phyloP scores from a whole-genome alignment of 2,329 filamentous ascomycete genomes.

The Periconia macrospinosa region DNA sequence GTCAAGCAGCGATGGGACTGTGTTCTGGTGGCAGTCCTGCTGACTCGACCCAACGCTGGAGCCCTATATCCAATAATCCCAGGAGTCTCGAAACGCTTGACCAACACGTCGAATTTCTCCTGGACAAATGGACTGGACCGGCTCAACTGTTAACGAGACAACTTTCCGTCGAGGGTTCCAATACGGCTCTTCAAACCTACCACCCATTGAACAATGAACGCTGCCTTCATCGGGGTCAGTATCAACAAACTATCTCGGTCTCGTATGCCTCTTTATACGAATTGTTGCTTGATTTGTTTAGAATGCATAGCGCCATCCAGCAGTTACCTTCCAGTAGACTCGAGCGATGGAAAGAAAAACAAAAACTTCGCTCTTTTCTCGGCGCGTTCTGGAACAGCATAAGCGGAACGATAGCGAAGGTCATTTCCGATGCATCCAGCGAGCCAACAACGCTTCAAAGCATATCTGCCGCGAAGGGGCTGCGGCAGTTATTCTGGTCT shows the following conservation, averaged over 20 bases:
- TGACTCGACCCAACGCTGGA: conserved; percentile 2
- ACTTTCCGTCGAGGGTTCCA: conserved; percentile 17
- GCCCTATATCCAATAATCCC: background rate
- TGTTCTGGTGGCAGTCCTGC: background rate
- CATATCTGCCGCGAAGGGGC: conserved; percentile 22
- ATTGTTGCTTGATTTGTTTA: conserved; percentile 28
- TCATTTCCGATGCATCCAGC: background rate
- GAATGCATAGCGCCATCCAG: conserved; percentile 34
- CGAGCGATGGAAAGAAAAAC: conserved; percentile 38
- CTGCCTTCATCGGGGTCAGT: conserved; percentile 31
- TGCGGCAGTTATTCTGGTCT: conserved; percentile 51
- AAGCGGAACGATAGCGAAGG: conserved; percentile 14
- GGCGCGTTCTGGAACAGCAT: conserved; percentile 27
- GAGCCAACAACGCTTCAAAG: conserved; percentile 1
- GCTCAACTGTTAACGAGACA: too few species aligned
- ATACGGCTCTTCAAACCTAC: conserved; percentile 29
- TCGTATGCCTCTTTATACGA: conserved; percentile 33
- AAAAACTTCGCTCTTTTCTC: conserved; percentile 36
- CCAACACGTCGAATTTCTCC: conserved; percentile 34
- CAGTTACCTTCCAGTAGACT: conserved; percentile 32
- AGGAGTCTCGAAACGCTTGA: conserved; percentile 5
- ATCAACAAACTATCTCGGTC: conserved; percentile 5
- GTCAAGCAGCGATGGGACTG: conserved; percentile 25
- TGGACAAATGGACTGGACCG: conserved; percentile 16
- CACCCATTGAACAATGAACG: conserved; percentile 52